Evolutionary conservation across 139 green algal genomes (phyloP).

Genomic region (Volvox africanus): DNA sequence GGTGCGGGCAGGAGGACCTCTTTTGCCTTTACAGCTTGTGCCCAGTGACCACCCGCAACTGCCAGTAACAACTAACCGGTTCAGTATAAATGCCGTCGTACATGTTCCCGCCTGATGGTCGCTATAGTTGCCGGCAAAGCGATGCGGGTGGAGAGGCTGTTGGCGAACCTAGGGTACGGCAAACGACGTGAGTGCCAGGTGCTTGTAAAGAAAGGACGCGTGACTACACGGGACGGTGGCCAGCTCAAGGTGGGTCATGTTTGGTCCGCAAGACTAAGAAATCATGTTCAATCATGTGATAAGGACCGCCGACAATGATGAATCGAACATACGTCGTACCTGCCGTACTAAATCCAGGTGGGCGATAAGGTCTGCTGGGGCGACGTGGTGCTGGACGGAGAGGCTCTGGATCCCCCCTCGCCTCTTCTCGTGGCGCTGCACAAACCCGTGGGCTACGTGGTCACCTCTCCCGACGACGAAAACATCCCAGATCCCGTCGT

Average conservation of each 20-base stretch:
- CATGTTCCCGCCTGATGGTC: too few relatives aligned
- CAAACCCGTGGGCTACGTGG: conserved; percentile 71
- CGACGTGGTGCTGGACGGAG: conserved; percentile 63
- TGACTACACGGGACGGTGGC: neutral
- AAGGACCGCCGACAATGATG: too few relatives aligned
- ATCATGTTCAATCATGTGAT: too few relatives aligned
- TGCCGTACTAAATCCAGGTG: conserved; percentile 45
- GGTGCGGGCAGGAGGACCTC: too few relatives aligned
- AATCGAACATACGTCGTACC: too few relatives aligned
- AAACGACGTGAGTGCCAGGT: conserved; percentile 62
- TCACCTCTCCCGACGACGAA: conserved; percentile 69
- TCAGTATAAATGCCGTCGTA: too few relatives aligned
- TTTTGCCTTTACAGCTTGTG: too few relatives aligned
- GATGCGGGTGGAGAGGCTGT: conserved; percentile 66
- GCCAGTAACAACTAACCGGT: too few relatives aligned
- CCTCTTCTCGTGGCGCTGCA: conserved; percentile 63
- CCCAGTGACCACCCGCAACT: too few relatives aligned
- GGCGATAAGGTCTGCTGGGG: conserved; percentile 63
- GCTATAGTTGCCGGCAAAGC: conserved; percentile 49
- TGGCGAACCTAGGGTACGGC: conserved; percentile 72
- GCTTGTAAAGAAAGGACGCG: conserved; percentile 51
- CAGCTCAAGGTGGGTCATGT: conserved; percentile 53
- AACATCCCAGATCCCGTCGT: conserved; percentile 59
- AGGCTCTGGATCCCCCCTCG: conserved; percentile 62
- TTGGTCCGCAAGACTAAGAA: too few relatives aligned